Conservation (phyloP, 495 filamentous ascomycete genomes). For the Aspergillus sparsus region DNA sequence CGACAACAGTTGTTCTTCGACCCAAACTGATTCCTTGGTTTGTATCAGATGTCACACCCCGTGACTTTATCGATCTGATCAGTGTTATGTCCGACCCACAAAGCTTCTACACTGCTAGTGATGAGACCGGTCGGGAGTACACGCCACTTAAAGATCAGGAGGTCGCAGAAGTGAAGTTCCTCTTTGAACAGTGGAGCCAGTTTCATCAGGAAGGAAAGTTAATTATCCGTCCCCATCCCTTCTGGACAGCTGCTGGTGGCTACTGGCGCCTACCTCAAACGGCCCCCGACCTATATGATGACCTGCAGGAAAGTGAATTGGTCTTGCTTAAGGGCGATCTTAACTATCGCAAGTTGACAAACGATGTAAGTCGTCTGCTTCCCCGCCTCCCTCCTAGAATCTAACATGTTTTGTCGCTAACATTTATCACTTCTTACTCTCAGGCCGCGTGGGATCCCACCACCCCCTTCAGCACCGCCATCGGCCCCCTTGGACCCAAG, state of each 20-base stretch:
- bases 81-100: slow-evolving; percentile 72
- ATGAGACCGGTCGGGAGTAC: slow-evolving; percentile 62
- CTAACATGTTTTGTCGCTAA: slow-evolving; percentile 14
- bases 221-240: slow-evolving; percentile 73
- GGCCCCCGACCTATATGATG: slow-evolving; percentile 67
- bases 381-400: neutral
- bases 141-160: slow-evolving; percentile 66
- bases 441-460: slow-evolving; percentile 85
- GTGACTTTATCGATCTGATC: slow-evolving; percentile 79
- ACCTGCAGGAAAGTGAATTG: slow-evolving; percentile 82
- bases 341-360: slow-evolving; percentile 90
- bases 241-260: slow-evolving; percentile 84
- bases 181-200: slow-evolving; percentile 78
- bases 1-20: slow-evolving; percentile 85
- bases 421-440: slow-evolving; percentile 9
- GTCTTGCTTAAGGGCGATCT: slow-evolving; percentile 96
- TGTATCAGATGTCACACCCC: slow-evolving; percentile 88
- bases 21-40: slow-evolving; percentile 97
- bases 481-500: slow-evolving; percentile 79
- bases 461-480: slow-evolving; percentile 80
- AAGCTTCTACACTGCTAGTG: slow-evolving; percentile 71
- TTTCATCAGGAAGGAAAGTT: slow-evolving; percentile 82
- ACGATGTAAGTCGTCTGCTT: slow-evolving; percentile 63
- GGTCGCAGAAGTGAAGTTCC: slow-evolving; percentile 63
- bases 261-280: slow-evolving; percentile 81